Evolutionary conservation across 129 eudicot genomes (phyloP), one percentile per base, ranked within the genome.

Genomic region (Apium graveolens): DNA sequence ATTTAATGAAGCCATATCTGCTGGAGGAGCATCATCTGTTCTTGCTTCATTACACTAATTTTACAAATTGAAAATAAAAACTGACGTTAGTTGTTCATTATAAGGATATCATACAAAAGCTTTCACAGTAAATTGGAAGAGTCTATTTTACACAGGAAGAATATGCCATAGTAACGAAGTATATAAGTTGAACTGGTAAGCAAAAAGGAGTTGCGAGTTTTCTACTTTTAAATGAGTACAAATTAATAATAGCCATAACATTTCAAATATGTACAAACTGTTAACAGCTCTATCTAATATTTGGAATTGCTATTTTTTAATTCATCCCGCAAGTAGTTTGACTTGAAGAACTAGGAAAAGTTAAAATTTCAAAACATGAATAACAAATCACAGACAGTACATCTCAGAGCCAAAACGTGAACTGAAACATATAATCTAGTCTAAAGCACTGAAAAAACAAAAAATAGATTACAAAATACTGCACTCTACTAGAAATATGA

Each of bases 11-110:
- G 90, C 62, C 92, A 95, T 88, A 69, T 95, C 97, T 55, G 99
- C 99, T 21, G 92, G 85, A 62, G 99, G 97, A 82, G 99, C 96
- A 89, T 95, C 97, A 31, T 95, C 99, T 14, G 90, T 82, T 83
- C 95, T 89, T 74, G 92, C 89, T 79, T 95, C 99, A 84, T 90
- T 95, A 82, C 99, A 95, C 99, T 95, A 82, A 41, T 78, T 70
- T 31, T n/a, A 18, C 53, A 71, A 16, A 35, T 16, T 27, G n/a
- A 21, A 57, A 77, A n/a, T 11, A 32, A 4, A 37, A 53, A 27
- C 26, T 1, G 49, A 55, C 29, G 29, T 66, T 31, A 60, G 68
- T 31, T 31, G 1, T 65, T 29, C 71, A 29, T 29, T 29, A 14
- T 13, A 14, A 65, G 11, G 10, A 29, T 29, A 8, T 13, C 38